Conservation (phyloP, 2,329 filamentous ascomycete species). For the Diaporthe sp. region DNA sequence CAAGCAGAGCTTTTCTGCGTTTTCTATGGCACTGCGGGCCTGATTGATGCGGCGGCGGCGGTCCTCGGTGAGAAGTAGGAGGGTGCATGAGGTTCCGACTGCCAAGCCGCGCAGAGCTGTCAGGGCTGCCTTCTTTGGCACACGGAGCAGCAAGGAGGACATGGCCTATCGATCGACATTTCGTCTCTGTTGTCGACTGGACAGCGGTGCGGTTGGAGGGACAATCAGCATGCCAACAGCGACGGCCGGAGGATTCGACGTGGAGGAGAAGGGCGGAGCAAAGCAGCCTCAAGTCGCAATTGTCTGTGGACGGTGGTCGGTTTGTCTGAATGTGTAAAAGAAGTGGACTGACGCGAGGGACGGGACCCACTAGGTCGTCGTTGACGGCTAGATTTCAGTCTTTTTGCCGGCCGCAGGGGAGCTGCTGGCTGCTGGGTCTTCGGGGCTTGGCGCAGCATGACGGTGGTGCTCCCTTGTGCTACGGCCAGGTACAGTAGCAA, state of each 20-base stretch:
- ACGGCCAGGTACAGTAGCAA: not conserved
- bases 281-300: not conserved
- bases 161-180: conserved; percentile 40
- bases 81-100: conserved; percentile 56
- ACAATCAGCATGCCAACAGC: conserved; percentile 27
- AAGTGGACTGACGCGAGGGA: conserved; percentile 14
- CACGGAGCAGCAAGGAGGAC: conserved; percentile 49
- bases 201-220: conserved; percentile 12
- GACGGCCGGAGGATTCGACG: not conserved
- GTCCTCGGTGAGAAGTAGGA: conserved; percentile 56
- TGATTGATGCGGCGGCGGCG: conserved; percentile 56
- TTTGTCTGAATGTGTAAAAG: conserved; percentile 17
- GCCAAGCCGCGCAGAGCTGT: conserved; percentile 56
- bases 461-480: not conserved
- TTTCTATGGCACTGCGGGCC: conserved; percentile 50
- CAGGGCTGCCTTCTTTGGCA: conserved; percentile 57
- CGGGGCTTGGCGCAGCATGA: not conserved
- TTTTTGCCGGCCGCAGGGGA: conserved; percentile 27
- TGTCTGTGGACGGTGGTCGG: not conserved
- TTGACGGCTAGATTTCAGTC: conserved; percentile 23
- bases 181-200: conserved; percentile 34
- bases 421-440: not conserved
- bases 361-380: conserved; percentile 5
- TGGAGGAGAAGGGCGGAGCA: not conserved
- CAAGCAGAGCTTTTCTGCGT: conserved; percentile 51